phyloP scores from a whole-genome alignment of 495 filamentous ascomycete species.

The Penicillium arizonense region DNA sequence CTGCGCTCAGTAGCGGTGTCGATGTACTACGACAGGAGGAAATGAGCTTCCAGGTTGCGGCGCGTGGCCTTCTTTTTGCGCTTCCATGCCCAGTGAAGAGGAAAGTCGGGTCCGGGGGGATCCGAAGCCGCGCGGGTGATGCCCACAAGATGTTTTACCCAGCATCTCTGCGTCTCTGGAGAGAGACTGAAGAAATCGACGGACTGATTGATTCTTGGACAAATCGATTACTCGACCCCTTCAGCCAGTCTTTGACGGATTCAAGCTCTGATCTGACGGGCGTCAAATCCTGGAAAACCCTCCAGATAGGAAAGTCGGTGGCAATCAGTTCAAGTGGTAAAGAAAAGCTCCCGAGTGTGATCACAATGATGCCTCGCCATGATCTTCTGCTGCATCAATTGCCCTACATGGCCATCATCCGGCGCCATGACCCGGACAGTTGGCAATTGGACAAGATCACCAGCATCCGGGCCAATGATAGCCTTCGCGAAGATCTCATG shows the following conservation, averaged over 20 bases:
- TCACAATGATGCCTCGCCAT: slow-evolving; percentile 58
- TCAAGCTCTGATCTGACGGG: slow-evolving; percentile 31
- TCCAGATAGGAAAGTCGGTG: slow-evolving; percentile 15
- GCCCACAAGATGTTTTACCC: slow-evolving; percentile 88
- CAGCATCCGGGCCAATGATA: slow-evolving; percentile 42
- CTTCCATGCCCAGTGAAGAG: slow-evolving; percentile 84
- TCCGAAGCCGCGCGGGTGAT: slow-evolving; percentile 41
- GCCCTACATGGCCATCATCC: slow-evolving; percentile 76
- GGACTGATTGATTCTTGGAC: slow-evolving; percentile 67
- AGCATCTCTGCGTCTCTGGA: slow-evolving; percentile 71
- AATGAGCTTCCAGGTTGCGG: slow-evolving; percentile 83
- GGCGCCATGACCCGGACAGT: slow-evolving; percentile 19
- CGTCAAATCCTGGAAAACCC: slow-evolving; percentile 37
- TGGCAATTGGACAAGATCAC: slow-evolving; percentile 69
- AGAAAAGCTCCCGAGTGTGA: slow-evolving; percentile 45
- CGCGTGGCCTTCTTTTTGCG: slow-evolving; percentile 77
- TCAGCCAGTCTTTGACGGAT: slow-evolving; percentile 10
- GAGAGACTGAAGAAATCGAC: slow-evolving; percentile 74
- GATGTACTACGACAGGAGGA: slow-evolving; percentile 87
- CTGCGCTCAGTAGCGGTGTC: slow-evolving; percentile 47
- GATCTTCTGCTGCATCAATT: slow-evolving; percentile 81
- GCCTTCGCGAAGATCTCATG: slow-evolving; percentile 39
- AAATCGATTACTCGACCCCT: slow-evolving; percentile 32
- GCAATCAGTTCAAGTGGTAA: slow-evolving; percentile 11
- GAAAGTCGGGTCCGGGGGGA: slow-evolving; percentile 29